These are phyloP conservation scores for Penicillium dipodomyicola DNA, from an alignment of 495 filamentous ascomycete genomes.

Conservation along the genomic window DNA sequence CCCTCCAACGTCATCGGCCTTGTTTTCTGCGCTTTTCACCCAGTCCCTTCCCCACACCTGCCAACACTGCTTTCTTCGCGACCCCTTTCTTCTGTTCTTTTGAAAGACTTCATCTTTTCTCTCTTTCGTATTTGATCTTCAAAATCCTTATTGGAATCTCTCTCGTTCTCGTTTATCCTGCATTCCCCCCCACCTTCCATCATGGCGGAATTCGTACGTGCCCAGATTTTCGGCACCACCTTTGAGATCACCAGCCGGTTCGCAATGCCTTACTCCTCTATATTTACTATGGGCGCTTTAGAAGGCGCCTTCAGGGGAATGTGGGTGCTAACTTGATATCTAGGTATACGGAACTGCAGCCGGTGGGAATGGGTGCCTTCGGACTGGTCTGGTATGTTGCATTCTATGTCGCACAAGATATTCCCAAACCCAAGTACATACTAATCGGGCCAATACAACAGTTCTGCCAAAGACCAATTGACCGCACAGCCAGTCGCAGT, in stretches of 20 bases:
- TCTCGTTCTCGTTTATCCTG: not conserved
- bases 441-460: slow-evolving; percentile 37
- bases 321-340: slow-evolving; percentile 19
- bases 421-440: not conserved
- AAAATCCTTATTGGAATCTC: slow-evolving; percentile 6
- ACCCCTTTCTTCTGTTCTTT: slow-evolving; percentile 16
- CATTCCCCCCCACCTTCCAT: slow-evolving; percentile 11
- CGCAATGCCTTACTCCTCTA: slow-evolving; percentile 22
- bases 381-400: slow-evolving; percentile 86
- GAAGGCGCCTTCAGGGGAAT: not conserved
- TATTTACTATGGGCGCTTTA: not conserved
- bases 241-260: slow-evolving; percentile 99
- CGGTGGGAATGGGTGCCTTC: slow-evolving; percentile 98
- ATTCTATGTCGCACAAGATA: slow-evolving; percentile 18
- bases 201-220: slow-evolving; percentile 98
- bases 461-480: slow-evolving; percentile 95
- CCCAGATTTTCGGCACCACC: slow-evolving; percentile 98
- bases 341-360: slow-evolving; percentile 96
- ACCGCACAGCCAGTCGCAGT: slow-evolving; percentile 93
- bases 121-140: slow-evolving; percentile 6
- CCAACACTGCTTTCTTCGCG: slow-evolving; percentile 21
- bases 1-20: slow-evolving; percentile 42
- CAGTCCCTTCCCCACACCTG: slow-evolving; percentile 39
- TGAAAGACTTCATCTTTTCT: not conserved
- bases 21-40: slow-evolving; percentile 36